Base-by-base conservation (phyloP, 495 filamentous ascomycete genomes). In the Talaromyces borbonicus region DNA sequence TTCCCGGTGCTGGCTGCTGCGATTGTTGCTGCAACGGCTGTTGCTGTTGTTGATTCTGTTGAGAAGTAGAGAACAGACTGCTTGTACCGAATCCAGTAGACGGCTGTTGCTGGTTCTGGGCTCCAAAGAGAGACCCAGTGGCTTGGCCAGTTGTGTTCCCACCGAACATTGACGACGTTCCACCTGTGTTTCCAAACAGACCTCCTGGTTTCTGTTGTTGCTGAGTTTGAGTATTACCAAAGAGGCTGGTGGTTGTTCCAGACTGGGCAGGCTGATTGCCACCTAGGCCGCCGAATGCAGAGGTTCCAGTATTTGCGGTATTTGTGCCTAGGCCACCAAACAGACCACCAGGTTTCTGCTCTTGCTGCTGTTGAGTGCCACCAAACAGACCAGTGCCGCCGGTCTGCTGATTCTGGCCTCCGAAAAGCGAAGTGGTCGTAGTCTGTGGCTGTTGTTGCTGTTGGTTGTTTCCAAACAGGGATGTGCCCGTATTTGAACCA, bases 11-110 rank as follows among this genome's bases (percentile, higher is more conserved):
- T 26, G 71, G 65, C 47, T 73, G 68, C 14, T 67, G 66, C 23
- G 59, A 63, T 20, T 70, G 69, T 37, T 68, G 69, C 25, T 67
- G 64, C 15, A 64, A 63, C 46, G 70, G 71, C 30, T 61, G 57
- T 33, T 64, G n/a, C n/a, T n/a, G 65, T n/a, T 57, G 53, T 15
- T 61, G 65, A 22, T 58, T 54, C 19, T 69, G 60, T 61, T 80
- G 80, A n/a, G 67, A 64, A 26, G 50, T 57, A 3, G 79, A 81
- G 50, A 92, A 90, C 22, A 94, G 58, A 50, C 83, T 74, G 24
- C 71, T 51, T 56, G 60, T 44, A 22, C 66, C 66, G 47, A 78
- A 74, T 9, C 76, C 57, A 26, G 71, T 57, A 18, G 61, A 9
- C 46, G 61, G 64, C 41, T 79, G 78, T 56, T 81, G 82, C 56